These are phyloP conservation scores for Arabidopsis thaliana DNA, from an alignment of 345 rosid genomes.

Conservation along the genomic window DNA sequence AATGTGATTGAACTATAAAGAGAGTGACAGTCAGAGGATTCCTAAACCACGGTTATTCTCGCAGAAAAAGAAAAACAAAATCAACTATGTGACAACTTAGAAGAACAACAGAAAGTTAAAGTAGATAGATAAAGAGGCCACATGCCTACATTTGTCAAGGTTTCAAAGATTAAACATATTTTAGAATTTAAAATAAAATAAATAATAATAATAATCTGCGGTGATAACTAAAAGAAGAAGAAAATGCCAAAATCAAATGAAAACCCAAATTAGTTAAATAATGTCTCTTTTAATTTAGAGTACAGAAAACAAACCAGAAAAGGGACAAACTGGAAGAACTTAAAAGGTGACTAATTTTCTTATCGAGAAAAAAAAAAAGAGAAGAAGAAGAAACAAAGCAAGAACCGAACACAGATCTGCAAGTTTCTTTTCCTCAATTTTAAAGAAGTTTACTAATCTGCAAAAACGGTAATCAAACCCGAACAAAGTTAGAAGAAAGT, in stretches of 20 bases:
- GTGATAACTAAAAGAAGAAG: neutral
- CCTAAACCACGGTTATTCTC: slow-evolving; percentile 5
- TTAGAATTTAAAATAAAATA: neutral
- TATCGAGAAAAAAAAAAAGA: neutral
- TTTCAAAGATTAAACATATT: neutral
- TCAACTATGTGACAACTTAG: neutral
- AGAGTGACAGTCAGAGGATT: slow-evolving; percentile 6
- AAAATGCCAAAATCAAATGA: slow-evolving; percentile 1
- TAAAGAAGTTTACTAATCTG: slow-evolving; percentile 6
- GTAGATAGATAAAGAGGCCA: slow-evolving; percentile 11
- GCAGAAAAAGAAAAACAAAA: neutral
- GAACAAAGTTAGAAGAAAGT: neutral
- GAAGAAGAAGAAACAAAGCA: slow-evolving; percentile 1
- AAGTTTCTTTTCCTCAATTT: neutral
- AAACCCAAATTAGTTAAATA: neutral
- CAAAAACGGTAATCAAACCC: slow-evolving; percentile 11
- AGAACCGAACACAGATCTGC: slow-evolving; percentile 23
- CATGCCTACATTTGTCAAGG: slow-evolving; percentile 13
- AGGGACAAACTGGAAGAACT: neutral
- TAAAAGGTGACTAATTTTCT: neutral
- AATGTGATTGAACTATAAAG: neutral
- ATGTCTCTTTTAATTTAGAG: neutral
- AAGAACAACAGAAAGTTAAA: slow-evolving; percentile 29
- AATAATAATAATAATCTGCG: too few relatives aligned
- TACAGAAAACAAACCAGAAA: neutral